Percentiles rank a stretch among this genome's conserved stretches.
Conservation (phyloP, 257 asterid species). For the Rhazya stricta region DNA sequence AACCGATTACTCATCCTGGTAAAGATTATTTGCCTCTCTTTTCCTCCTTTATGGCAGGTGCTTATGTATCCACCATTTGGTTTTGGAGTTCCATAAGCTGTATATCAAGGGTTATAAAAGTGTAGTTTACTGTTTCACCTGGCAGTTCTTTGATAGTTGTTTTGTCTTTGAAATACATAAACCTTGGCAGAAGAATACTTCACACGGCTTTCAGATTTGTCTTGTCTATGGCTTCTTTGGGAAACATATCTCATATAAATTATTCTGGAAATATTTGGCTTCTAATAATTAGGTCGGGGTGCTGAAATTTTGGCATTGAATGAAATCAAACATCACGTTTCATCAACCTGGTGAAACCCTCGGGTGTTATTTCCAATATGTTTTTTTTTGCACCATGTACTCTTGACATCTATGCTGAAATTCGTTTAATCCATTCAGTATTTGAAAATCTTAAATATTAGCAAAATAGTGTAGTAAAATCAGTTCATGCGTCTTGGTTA, state of each 20-base stretch:
- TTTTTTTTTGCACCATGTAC: background rate
- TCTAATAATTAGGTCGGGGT: background rate
- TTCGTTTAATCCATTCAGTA: background rate
- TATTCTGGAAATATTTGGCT: background rate
- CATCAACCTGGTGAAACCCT: background rate
- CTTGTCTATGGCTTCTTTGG: background rate
- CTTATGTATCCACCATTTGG: background rate
- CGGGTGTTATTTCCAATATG: too few relatives aligned
- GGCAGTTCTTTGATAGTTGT: background rate
- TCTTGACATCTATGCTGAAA: background rate
- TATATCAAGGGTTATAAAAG: background rate
- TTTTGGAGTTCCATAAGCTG: background rate
- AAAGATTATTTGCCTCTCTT: constrained; percentile 1
- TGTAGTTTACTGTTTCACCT: background rate
- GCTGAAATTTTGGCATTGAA: background rate
- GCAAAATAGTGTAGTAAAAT: background rate
- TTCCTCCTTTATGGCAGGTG: background rate
- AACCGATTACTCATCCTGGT: constrained; percentile 90
- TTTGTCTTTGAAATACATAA: background rate
- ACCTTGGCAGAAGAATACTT: background rate
- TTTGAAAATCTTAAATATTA: too few relatives aligned
- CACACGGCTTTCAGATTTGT: background rate
- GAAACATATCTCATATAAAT: background rate
- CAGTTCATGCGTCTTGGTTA: background rate
- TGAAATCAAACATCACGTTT: background rate